phyloP scores from a whole-genome alignment of 2,329 filamentous ascomycete genomes.

The Aspergillus quadricinctus region DNA sequence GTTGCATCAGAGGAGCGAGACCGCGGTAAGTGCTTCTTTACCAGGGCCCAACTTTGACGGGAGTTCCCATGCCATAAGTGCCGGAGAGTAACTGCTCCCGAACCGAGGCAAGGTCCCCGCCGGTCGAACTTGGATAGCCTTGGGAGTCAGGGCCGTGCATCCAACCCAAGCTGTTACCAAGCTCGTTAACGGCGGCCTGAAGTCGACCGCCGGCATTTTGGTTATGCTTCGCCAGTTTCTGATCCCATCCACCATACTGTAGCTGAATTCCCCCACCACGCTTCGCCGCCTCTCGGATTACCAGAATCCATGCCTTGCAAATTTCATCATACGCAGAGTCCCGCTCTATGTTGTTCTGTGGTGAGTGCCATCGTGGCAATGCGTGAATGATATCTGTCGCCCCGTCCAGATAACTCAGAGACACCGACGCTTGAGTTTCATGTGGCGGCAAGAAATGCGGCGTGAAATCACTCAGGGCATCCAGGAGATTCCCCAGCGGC shows the following conservation, averaged over 20 bases:
- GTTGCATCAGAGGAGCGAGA: constrained; percentile 6
- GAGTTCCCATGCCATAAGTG: constrained; percentile 51
- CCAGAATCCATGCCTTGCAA: constrained; percentile 84
- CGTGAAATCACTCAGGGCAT: constrained; percentile 89
- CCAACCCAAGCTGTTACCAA: constrained; percentile 73
- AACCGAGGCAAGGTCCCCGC: constrained; percentile 44
- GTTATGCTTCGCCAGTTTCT: constrained; percentile 81
- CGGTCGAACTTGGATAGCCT: constrained; percentile 26
- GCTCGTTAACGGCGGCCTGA: constrained; percentile 71
- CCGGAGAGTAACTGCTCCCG: constrained; percentile 55
- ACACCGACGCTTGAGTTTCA: constrained; percentile 77
- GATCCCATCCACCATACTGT: constrained; percentile 89
- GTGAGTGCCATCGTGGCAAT: constrained; percentile 85
- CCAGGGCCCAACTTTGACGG: constrained; percentile 55
- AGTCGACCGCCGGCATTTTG: constrained; percentile 79
- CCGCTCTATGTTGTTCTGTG: constrained; percentile 86
- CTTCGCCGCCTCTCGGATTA: constrained; percentile 87
- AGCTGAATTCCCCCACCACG: constrained; percentile 84
- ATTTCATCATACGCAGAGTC: constrained; percentile 96
- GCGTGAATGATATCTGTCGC: constrained; percentile 87
- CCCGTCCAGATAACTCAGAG: constrained; percentile 81
- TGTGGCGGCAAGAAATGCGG: constrained; percentile 91
- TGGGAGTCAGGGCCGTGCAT: constrained; percentile 51
- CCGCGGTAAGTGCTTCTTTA: constrained; percentile 27
- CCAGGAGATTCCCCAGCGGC: constrained; percentile 72